A percentile compares a stretch with the other conserved stretches of the same genome.
phyloP scores from a whole-genome alignment of 306 rosid genomes.

The Inga oerstediana region DNA sequence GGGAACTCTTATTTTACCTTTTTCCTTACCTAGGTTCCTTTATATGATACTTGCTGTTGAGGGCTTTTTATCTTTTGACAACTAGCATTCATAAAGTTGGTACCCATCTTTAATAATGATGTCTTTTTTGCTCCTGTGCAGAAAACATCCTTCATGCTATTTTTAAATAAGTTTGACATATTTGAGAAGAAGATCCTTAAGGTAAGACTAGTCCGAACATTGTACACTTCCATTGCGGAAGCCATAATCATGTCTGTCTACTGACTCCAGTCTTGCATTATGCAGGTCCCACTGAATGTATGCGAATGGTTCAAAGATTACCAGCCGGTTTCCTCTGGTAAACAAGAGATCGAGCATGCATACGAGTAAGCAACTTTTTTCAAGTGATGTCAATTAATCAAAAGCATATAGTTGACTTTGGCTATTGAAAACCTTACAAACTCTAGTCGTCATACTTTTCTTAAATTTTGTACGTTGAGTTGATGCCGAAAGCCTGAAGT shows the following conservation, averaged over 20 bases:
- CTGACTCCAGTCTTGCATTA: conserved; percentile 27
- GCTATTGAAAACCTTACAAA: conserved; percentile 28
- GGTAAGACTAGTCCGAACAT: conserved; percentile 51
- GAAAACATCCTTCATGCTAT: conserved; percentile 99
- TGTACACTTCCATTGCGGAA: conserved; percentile 24
- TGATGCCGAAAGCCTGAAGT: neutral
- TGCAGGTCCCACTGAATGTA: conserved; percentile 85
- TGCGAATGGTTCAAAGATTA: conserved; percentile 97
- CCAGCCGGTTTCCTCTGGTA: conserved; percentile 89
- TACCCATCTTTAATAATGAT: conserved; percentile 28
- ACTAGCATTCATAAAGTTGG: conserved; percentile 2
- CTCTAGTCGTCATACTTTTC: neutral
- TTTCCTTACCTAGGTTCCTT: conserved; percentile 11
- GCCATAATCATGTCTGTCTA: conserved; percentile 36
- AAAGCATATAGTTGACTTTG: conserved; percentile 10
- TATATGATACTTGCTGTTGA: conserved; percentile 18
- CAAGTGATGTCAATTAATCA: conserved; percentile 14
- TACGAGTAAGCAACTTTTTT: conserved; percentile 73
- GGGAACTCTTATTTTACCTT: conserved; percentile 15
- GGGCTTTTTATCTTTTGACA: conserved; percentile 13
- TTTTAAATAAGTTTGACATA: conserved; percentile 94
- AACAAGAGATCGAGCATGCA: conserved; percentile 91
- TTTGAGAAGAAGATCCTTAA: conserved; percentile 91
- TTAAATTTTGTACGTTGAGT: neutral
- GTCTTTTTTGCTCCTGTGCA: conserved; percentile 44